phyloP scores from a whole-genome alignment of 2,329 filamentous ascomycete genomes.

The Cercospora sp. region DNA sequence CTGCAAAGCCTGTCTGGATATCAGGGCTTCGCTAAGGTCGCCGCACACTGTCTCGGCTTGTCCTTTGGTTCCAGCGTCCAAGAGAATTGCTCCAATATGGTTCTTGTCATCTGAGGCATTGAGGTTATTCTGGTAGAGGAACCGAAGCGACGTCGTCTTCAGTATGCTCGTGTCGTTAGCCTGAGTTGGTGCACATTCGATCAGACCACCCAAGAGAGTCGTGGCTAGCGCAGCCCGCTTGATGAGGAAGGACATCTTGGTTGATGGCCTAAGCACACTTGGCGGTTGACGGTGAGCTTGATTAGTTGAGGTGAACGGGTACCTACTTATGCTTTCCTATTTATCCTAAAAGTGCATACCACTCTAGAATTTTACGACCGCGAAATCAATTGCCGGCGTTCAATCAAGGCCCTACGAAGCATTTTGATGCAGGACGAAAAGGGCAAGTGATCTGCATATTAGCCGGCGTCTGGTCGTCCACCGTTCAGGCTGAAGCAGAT shows the following conservation, averaged over 20 bases:
- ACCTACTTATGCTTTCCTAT: neutral
- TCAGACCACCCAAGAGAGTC: neutral
- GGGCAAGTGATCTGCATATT: conserved; percentile 6
- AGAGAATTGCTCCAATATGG: conserved; percentile 53
- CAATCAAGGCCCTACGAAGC: neutral
- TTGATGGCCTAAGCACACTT: neutral
- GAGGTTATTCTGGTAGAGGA: conserved; percentile 57
- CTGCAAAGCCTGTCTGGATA: conserved; percentile 46
- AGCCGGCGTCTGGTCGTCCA: conserved; percentile 2
- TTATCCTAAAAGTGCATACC: neutral
- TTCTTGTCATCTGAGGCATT: conserved; percentile 56
- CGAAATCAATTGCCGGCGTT: neutral
- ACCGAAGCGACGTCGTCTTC: conserved; percentile 13
- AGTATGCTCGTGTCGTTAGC: neutral
- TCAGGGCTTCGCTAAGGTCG: conserved; percentile 50
- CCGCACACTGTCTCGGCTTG: conserved; percentile 49
- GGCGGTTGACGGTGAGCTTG: neutral
- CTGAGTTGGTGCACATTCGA: neutral
- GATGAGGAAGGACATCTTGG: neutral
- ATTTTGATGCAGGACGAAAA: neutral
- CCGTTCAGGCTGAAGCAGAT: conserved; percentile 7
- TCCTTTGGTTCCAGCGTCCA: conserved; percentile 46
- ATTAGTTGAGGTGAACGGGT: neutral
- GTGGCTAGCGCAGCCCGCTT: neutral
- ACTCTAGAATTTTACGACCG: neutral